Evolutionary conservation across 208 protist genomes (phyloP).

Genomic region (Sergeia podlipaevii): DNA sequence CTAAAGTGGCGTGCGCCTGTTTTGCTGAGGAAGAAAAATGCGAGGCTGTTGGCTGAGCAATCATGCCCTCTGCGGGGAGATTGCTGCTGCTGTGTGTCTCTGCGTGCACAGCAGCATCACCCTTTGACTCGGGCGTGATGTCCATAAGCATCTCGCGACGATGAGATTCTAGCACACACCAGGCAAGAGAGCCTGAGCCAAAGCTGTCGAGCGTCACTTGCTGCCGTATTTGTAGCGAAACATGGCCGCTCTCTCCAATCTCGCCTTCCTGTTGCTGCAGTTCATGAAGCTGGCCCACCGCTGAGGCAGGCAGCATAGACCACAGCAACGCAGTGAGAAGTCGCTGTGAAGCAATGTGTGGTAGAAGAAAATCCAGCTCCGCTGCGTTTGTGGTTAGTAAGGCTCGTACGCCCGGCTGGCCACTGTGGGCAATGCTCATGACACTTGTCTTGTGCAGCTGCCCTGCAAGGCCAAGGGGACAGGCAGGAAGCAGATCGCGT

Average conservation of each 20-base stretch:
- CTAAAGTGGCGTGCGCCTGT: too few relatives aligned
- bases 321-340: conserved; percentile 53
- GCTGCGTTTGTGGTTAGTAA: conserved; percentile 20
- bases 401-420: conserved; percentile 18
- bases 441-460: not conserved
- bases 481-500: not conserved
- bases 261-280: not conserved
- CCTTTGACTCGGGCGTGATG: too few relatives aligned
- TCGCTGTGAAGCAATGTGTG: conserved; percentile 24
- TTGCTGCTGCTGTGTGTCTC: too few relatives aligned
- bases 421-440: conserved; percentile 31
- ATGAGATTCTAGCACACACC: conserved; percentile 42
- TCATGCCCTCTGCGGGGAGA: too few relatives aligned
- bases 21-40: too few relatives aligned
- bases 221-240: not conserved
- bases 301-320: conserved; percentile 31
- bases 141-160: too few relatives aligned
- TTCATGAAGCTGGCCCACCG: not conserved
- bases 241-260: not conserved
- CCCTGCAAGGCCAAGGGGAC: not conserved
- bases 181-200: conserved; percentile 66
- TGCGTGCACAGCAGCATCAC: too few relatives aligned
- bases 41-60: too few relatives aligned
- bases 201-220: conserved; percentile 5
- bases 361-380: conserved; percentile 27